Evolutionary conservation across 345 rosid genomes (phyloP).

Genomic region (Boechera stricta): DNA sequence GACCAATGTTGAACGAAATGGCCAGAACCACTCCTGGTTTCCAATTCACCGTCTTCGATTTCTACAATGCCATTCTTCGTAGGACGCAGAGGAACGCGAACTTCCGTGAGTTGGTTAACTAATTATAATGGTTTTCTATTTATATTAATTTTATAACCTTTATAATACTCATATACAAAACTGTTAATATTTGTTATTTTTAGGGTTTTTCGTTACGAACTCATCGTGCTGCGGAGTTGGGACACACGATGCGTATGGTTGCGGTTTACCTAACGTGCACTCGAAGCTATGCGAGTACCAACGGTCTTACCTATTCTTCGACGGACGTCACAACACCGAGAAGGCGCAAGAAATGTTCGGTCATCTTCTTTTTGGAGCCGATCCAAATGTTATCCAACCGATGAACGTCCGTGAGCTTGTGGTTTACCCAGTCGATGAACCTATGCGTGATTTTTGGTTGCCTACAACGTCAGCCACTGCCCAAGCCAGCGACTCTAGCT

Average conservation of each 20-base stretch:
- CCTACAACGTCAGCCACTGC: constrained; percentile 25
- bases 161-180: background rate
- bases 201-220: constrained; percentile 28
- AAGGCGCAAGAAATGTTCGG: constrained; percentile 39
- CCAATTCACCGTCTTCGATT: constrained; percentile 41
- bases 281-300: constrained; percentile 42
- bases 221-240: constrained; percentile 41
- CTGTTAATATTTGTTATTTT: background rate
- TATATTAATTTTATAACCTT: background rate
- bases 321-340: constrained; percentile 48
- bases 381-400: constrained; percentile 35
- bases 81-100: background rate
- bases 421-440: constrained; percentile 32
- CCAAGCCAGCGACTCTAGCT: constrained; percentile 19
- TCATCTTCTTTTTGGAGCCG: constrained; percentile 45
- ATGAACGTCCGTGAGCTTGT: constrained; percentile 43
- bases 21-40: constrained; percentile 31
- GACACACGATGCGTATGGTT: constrained; percentile 44
- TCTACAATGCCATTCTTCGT: constrained; percentile 31
- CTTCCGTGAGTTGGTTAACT: constrained; percentile 35
- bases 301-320: constrained; percentile 42
- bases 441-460: constrained; percentile 38
- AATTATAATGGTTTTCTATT: background rate
- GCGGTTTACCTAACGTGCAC: constrained; percentile 42
- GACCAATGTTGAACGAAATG: constrained; percentile 37